A percentile compares a stretch with the other conserved stretches of the same genome.
These are phyloP conservation scores for Metschnikowia koreensis DNA, from an alignment of 805 yeast species.

Conservation along the genomic window DNA sequence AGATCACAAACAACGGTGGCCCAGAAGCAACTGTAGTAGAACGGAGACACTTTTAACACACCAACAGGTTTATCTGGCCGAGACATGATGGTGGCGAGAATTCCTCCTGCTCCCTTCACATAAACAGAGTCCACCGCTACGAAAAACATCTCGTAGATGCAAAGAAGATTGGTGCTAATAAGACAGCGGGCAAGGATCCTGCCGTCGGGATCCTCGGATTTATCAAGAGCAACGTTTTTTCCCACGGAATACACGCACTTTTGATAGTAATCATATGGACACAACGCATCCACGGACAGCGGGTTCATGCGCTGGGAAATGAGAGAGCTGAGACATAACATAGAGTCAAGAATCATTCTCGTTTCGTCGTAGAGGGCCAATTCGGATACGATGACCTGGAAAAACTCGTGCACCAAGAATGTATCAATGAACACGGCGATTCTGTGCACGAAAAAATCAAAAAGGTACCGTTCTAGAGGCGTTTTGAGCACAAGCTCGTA, in stretches of 20 bases:
- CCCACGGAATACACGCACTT: conserved; percentile 33
- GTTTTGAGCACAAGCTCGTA: conserved; percentile 16
- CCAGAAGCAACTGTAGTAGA: conserved; percentile 37
- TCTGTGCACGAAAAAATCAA: conserved; percentile 33
- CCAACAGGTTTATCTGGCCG: conserved; percentile 18
- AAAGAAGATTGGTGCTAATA: conserved; percentile 35
- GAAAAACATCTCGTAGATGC: conserved; percentile 39
- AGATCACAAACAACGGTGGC: conserved; percentile 35
- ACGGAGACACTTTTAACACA: conserved; percentile 27
- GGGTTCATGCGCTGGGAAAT: conserved; percentile 33
- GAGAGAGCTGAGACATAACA: conserved; percentile 37
- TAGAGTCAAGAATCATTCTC: conserved; percentile 35
- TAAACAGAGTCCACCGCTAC: conserved; percentile 37
- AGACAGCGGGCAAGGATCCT: conserved; percentile 36
- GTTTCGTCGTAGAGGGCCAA: conserved; percentile 40
- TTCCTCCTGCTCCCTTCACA: conserved; percentile 37
- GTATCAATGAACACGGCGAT: conserved; percentile 32
- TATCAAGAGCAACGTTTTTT: conserved; percentile 28
- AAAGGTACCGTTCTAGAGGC: conserved; percentile 29
- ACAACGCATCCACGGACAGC: conserved; percentile 26
- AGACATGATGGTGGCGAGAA: conserved; percentile 29
- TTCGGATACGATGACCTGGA: conserved; percentile 32
- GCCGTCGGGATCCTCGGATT: conserved; percentile 22
- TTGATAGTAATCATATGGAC: conserved; percentile 39
- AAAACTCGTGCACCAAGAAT: conserved; percentile 29